phyloP scores from a whole-genome alignment of 73 alveolate genomes.

The Tetrahymena borealis region DNA sequence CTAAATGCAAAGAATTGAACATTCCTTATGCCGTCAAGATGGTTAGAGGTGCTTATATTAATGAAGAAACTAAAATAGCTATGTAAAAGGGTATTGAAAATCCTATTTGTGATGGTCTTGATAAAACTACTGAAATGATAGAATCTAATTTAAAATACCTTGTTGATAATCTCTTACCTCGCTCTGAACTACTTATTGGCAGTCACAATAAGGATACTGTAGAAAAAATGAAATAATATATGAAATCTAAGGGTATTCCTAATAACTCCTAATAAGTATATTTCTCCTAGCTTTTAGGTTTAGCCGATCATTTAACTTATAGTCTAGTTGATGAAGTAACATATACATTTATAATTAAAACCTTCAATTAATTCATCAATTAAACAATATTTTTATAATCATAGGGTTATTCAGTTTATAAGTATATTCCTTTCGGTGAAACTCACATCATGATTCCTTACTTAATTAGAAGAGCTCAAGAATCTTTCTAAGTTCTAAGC shows the following conservation, averaged over 20 bases:
- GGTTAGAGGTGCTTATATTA: constrained; percentile 44
- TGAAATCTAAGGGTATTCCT: not conserved
- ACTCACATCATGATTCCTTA: constrained; percentile 45
- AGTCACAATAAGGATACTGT: constrained; percentile 38
- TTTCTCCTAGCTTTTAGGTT: constrained; percentile 33
- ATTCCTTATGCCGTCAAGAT: constrained; percentile 7
- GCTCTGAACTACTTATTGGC: constrained; percentile 24
- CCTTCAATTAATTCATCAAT: no score
- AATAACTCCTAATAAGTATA: constrained; percentile 3
- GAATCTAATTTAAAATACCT: constrained; percentile 30
- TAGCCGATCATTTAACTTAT: constrained; percentile 39
- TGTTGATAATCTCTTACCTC: not conserved
- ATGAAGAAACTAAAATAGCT: constrained; percentile 30
- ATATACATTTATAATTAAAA: not conserved
- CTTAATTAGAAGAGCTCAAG: constrained; percentile 46
- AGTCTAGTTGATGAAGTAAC: constrained; percentile 30
- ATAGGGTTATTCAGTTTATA: constrained; percentile 33
- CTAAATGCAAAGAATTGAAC: constrained; percentile 11
- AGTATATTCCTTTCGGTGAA: constrained; percentile 36
- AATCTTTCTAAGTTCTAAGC: constrained; percentile 13
- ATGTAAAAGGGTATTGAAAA: constrained; percentile 5
- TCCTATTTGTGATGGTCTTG: constrained; percentile 41
- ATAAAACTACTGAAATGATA: constrained; percentile 33
- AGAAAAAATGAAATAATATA: constrained; percentile 3
- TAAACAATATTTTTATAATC: not conserved